Evolutionary conservation across 140 eudicot genomes (phyloP).

Genomic region (Anethum foeniculum): DNA sequence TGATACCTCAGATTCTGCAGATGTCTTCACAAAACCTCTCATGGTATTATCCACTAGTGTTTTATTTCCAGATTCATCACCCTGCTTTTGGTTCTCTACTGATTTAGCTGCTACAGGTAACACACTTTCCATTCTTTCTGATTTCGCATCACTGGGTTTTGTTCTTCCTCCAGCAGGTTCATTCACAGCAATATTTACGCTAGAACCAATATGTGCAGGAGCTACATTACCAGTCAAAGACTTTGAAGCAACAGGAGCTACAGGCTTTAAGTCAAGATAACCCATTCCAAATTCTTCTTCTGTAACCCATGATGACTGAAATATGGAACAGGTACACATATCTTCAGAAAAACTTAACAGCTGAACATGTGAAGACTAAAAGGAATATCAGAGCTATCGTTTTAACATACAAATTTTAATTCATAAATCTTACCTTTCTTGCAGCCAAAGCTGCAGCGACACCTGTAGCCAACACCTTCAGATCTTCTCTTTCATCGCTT

Average conservation of each 20-base stretch:
- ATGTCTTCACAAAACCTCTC: constrained; percentile 38
- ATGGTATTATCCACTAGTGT: constrained; percentile 39
- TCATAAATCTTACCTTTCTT: constrained; percentile 53
- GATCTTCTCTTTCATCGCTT: constrained; percentile 93
- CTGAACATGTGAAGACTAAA: background rate
- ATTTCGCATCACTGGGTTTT: constrained; percentile 49
- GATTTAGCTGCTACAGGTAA: constrained; percentile 29
- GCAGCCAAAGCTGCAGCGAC: constrained; percentile 99
- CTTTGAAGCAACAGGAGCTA: constrained; percentile 47
- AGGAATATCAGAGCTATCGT: background rate
- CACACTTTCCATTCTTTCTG: constrained; percentile 36
- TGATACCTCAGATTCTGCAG: constrained; percentile 59
- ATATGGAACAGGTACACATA: constrained; percentile 17
- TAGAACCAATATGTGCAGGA: constrained; percentile 34
- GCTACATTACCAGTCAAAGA: constrained; percentile 27
- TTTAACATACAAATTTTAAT: background rate
- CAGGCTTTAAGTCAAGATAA: constrained; percentile 78
- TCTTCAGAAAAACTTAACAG: background rate
- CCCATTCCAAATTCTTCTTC: constrained; percentile 99
- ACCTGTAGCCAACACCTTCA: constrained; percentile 96
- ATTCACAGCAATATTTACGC: constrained; percentile 25
- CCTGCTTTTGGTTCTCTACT: constrained; percentile 51
- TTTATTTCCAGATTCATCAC: constrained; percentile 42
- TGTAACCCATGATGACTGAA: constrained; percentile 95
- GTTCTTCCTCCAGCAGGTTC: constrained; percentile 52